Conservation (phyloP, 208 protist genomes). For the Acanthamoeba healyi region DNA sequence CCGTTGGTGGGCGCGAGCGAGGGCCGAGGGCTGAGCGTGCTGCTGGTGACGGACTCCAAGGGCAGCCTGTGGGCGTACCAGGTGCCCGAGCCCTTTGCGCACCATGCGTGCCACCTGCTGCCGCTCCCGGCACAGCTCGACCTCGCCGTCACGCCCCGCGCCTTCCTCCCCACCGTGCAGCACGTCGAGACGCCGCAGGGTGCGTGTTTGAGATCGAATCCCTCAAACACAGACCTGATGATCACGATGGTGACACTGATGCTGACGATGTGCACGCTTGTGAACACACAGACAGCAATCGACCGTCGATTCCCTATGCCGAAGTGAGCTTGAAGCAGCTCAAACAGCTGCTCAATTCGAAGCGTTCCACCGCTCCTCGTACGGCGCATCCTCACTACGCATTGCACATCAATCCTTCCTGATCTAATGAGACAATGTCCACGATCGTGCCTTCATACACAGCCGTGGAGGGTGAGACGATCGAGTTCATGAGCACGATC, state of each 20-base stretch:
- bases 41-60: constrained; percentile 24
- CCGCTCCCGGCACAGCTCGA: not conserved
- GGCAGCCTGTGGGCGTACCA: constrained; percentile 4
- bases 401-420: not conserved
- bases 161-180: not conserved
- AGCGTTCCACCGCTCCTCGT: not conserved
- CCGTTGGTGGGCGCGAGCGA: not conserved
- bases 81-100: constrained; percentile 9
- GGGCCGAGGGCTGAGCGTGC: not conserved
- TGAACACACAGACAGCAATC: not conserved
- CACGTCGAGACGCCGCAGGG: not conserved
- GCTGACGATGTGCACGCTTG: too few relatives aligned
- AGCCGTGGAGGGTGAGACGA: not conserved
- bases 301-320: not conserved
- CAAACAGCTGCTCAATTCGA: constrained; percentile 9
- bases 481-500: not conserved
- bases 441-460: too few relatives aligned
- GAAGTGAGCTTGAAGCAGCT: constrained; percentile 4
- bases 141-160: constrained; percentile 6
- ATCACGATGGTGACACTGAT: too few relatives aligned
- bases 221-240: too few relatives aligned
- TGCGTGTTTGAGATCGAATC: too few relatives aligned
- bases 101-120: not conserved
- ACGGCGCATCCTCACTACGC: not conserved
- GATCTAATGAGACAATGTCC: too few relatives aligned